Evolutionary conservation across 1,284 basidiomycete species (phyloP).

Genomic region (Cronartium ribicola): DNA sequence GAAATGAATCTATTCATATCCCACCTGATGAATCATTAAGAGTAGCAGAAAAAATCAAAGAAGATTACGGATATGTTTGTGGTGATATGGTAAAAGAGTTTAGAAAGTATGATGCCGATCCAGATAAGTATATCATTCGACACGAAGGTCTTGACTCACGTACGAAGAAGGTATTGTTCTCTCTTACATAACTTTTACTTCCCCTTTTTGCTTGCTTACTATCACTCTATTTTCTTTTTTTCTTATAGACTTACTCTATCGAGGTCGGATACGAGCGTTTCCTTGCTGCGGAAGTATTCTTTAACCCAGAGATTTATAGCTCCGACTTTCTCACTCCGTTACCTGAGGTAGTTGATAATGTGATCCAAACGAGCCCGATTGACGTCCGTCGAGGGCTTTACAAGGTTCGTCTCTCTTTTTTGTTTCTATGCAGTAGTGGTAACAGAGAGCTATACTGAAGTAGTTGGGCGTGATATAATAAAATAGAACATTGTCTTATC

Average conservation of each 20-base stretch:
- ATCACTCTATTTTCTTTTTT: neutral
- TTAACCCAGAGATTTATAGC: constrained; percentile 97
- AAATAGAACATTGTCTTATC: constrained; percentile 85
- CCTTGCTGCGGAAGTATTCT: constrained; percentile 98
- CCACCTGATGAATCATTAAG: constrained; percentile 94
- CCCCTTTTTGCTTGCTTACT: constrained; percentile 1
- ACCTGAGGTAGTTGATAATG: constrained; percentile 91
- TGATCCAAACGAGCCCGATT: constrained; percentile 93
- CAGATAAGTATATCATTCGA: constrained; percentile 91
- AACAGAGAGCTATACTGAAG: neutral
- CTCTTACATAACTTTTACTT: neutral
- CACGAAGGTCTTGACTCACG: constrained; percentile 90
- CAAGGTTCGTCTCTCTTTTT: constrained; percentile 60
- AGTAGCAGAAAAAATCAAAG: constrained; percentile 92
- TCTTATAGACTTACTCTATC: constrained; percentile 70
- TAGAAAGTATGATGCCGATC: constrained; percentile 93
- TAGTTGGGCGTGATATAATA: neutral
- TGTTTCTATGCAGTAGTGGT: neutral
- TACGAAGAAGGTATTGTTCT: constrained; percentile 69
- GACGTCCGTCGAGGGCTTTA: constrained; percentile 90
- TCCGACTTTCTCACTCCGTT: constrained; percentile 97
- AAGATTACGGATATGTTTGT: constrained; percentile 97
- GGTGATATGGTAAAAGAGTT: constrained; percentile 99
- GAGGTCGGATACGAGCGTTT: constrained; percentile 99
- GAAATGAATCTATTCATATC: constrained; percentile 81